These are phyloP conservation scores for Schizophyllum amplum DNA, from an alignment of 1,284 basidiomycete genomes.

Conservation along the genomic window DNA sequence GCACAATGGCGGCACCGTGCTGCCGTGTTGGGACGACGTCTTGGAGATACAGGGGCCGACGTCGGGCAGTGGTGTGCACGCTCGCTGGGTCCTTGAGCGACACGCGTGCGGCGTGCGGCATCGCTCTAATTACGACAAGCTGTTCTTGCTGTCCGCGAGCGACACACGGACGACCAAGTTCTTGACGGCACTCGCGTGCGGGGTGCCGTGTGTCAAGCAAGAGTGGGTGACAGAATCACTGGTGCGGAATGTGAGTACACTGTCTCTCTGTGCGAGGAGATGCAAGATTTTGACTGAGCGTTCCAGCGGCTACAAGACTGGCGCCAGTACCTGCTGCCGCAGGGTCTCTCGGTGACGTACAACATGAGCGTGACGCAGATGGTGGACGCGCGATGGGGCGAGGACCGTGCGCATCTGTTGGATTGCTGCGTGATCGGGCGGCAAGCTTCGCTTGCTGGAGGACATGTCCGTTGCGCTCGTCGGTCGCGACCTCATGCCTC, in stretches of 20 bases:
- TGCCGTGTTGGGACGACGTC: conserved; percentile 62
- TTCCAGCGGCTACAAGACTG: conserved; percentile 36
- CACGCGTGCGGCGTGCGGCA: conserved; percentile 39
- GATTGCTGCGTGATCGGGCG: conserved; percentile 49
- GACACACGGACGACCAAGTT: conserved; percentile 68
- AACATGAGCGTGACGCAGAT: conserved; percentile 55
- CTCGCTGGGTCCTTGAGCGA: conserved; percentile 43
- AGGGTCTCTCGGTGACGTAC: conserved; percentile 53
- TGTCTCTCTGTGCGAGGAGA: background rate
- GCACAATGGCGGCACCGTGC: conserved; percentile 47
- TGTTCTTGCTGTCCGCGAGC: conserved; percentile 65
- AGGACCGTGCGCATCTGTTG: conserved; percentile 39
- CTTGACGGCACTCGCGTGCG: conserved; percentile 73
- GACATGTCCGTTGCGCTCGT: conserved; percentile 48
- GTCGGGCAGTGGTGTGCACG: conserved; percentile 23
- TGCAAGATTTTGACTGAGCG: background rate
- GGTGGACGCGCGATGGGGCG: conserved; percentile 67
- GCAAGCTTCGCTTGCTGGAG: conserved; percentile 43
- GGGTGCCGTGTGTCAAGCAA: conserved; percentile 74
- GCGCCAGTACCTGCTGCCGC: conserved; percentile 56
- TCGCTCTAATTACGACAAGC: conserved; percentile 35
- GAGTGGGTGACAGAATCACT: conserved; percentile 33
- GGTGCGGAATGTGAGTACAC: background rate
- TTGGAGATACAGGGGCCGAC: conserved; percentile 50
- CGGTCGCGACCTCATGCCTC: conserved; percentile 46